phyloP scores from a whole-genome alignment of 768 basidiomycete species.

The Serendipita indica region DNA sequence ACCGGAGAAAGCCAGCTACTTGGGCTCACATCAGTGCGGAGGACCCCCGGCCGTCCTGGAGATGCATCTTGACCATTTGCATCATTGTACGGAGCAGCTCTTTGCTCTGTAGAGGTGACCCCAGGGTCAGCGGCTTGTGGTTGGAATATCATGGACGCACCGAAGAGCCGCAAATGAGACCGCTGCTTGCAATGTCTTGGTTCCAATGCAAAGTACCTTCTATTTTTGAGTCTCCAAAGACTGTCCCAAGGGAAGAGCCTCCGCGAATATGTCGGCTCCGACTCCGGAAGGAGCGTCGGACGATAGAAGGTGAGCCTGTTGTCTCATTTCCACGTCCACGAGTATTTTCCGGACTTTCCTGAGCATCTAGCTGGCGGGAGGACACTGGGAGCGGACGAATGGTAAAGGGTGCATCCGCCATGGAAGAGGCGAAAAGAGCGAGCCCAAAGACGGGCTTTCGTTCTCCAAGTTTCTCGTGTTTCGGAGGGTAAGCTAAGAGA shows the following conservation, averaged over 20 bases:
- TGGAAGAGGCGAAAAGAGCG: too few relatives aligned
- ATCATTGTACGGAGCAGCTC: neutral
- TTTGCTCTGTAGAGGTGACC: neutral
- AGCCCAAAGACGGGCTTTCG: too few relatives aligned
- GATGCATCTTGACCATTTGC: neutral
- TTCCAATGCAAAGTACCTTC: slow-evolving; percentile 2
- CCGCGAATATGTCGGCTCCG: neutral
- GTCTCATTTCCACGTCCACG: too few relatives aligned
- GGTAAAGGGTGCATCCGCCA: slow-evolving; percentile 7
- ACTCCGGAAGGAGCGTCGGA: neutral
- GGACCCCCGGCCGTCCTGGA: neutral
- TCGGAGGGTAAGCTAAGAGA: too few relatives aligned
- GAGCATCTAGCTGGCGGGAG: neutral
- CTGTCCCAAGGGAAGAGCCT: neutral
- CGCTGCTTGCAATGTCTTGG: neutral
- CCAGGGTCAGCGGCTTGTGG: neutral
- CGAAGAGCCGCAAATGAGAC: slow-evolving; percentile 3
- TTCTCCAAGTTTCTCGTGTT: too few relatives aligned
- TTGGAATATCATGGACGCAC: neutral
- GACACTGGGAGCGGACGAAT: neutral
- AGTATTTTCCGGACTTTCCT: neutral
- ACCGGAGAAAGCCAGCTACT: neutral
- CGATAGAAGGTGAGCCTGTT: neutral
- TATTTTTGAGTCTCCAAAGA: neutral
- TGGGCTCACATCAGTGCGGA: neutral